Base-by-base conservation (phyloP, 495 filamentous ascomycete species). In the Aspergillus cristatus region DNA sequence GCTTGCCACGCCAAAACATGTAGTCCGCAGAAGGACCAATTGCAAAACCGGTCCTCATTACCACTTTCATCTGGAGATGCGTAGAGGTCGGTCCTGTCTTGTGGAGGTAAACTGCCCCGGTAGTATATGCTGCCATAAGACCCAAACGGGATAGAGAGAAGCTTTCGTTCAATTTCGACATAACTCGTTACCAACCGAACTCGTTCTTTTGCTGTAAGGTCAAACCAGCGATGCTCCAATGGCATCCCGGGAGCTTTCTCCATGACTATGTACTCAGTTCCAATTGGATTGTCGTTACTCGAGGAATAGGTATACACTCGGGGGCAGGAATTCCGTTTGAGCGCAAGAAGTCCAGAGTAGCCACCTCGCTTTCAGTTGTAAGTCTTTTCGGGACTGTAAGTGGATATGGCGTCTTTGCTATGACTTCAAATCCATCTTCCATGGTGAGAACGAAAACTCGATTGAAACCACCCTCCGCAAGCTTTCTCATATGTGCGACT, bases 391-490 rank as follows among this genome's bases (percentile, higher is more conserved):
- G 58, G 5, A 44, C 45, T 14, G 55, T 57, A 1, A 34, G 32
- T n/a, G 35, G 41, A 34, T 52, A 61, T 1, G 57, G 60, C 5
- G 60, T 30, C 14, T 52, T 39, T 18, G 52, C 48, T 42, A 63
- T 38, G 17, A 58, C 16, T 38, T 43, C 14, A 24, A 43, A 46
- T 8, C 50, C 50, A 28, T 60, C 53, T 11, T 43, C 25, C 40
- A 58, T 50, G 14, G 47, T 48, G 31, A 49, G 15, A 25, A 48
- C 34, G 15, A 58, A 48, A n/a, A 52, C 40, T 16, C 57, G 43
- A 34, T 60, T 63, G 35, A 57, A 57, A 20, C 54, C 58, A 8
- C 58, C 58, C 38, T 60, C 57, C 2, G 54, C 54, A 31, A 60
- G 47, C 46, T 63, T 63, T 8, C 35, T 40, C 29, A 54, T 45